These are phyloP conservation scores for Tylopilus intermedius DNA, from an alignment of 768 basidiomycete species.

Conservation along the genomic window DNA sequence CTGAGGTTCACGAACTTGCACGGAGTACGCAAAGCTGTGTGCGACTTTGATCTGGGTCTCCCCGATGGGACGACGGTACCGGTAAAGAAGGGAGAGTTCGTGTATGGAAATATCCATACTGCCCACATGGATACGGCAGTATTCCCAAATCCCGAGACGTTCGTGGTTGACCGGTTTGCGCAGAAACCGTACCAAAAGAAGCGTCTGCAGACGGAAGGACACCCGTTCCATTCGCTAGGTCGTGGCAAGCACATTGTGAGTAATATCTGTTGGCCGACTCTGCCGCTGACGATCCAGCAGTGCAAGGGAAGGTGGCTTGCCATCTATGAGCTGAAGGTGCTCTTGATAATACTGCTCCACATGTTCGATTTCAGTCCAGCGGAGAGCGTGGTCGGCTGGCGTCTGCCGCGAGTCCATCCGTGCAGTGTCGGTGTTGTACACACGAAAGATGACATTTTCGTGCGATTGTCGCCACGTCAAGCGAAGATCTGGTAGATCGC, in stretches of 20 bases:
- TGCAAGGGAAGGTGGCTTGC: conserved; percentile 23
- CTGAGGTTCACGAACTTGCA: conserved; percentile 16
- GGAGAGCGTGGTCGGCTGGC: neutral
- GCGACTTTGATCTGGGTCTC: conserved; percentile 17
- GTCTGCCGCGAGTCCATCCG: conserved; percentile 4
- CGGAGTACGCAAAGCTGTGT: conserved; percentile 6
- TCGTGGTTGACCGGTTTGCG: conserved; percentile 18
- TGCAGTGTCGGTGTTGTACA: conserved; percentile 9
- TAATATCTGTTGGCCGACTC: neutral
- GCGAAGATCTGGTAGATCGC: too few species aligned
- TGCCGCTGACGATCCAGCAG: neutral
- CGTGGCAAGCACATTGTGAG: conserved; percentile 17
- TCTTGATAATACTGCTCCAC: conserved; percentile 11
- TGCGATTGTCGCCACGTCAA: neutral
- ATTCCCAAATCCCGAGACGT: conserved; percentile 10
- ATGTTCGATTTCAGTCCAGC: conserved; percentile 9
- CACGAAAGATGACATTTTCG: conserved; percentile 16
- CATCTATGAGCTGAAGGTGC: conserved; percentile 15
- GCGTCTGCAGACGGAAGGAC: conserved; percentile 5
- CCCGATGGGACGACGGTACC: neutral
- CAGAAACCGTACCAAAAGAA: conserved; percentile 9
- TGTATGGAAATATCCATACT: conserved; percentile 14
- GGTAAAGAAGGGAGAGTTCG: conserved; percentile 15
- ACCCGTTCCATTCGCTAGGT: conserved; percentile 11
- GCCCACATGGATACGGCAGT: conserved; percentile 12